A percentile compares a stretch with the other conserved stretches of the same genome.
Evolutionary conservation across 1,139 yeast species (phyloP).

Genomic region (Suhomyces yuchorum): DNA sequence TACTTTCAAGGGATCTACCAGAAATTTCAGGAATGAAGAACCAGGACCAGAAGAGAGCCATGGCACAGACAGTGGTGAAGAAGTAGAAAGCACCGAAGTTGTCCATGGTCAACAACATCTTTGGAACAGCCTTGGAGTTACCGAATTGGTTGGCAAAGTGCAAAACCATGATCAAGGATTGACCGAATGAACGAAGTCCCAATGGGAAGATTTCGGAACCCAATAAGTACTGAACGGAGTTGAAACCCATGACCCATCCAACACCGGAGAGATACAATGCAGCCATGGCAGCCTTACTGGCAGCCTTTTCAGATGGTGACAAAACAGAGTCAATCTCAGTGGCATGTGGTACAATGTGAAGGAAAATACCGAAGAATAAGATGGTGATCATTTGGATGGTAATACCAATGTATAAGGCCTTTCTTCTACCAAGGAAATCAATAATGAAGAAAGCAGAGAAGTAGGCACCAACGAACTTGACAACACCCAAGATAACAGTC

Average conservation of each 20-base stretch:
- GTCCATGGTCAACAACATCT: slow-evolving; percentile 24
- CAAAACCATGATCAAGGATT: slow-evolving; percentile 26
- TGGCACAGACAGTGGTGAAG: slow-evolving; percentile 20
- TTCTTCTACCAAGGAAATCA: slow-evolving; percentile 51
- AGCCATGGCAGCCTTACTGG: slow-evolving; percentile 25
- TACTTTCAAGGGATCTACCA: slow-evolving; percentile 29
- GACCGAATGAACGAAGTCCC: slow-evolving; percentile 26
- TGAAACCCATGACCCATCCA: slow-evolving; percentile 31
- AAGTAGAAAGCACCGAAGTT: slow-evolving; percentile 25
- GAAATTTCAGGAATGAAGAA: slow-evolving; percentile 28
- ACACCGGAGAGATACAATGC: slow-evolving; percentile 26
- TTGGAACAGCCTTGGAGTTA: slow-evolving; percentile 28
- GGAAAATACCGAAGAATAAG: slow-evolving; percentile 25
- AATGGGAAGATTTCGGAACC: slow-evolving; percentile 29
- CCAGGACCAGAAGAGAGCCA: slow-evolving; percentile 25
- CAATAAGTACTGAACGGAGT: slow-evolving; percentile 26
- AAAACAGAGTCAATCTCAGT: slow-evolving; percentile 16
- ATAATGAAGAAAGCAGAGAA: slow-evolving; percentile 47
- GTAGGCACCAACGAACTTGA: slow-evolving; percentile 45
- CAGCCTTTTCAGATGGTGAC: slow-evolving; percentile 18
- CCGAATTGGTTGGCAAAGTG: slow-evolving; percentile 30
- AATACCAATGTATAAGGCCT: slow-evolving; percentile 33
- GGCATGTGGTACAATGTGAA: slow-evolving; percentile 25
- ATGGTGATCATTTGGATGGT: slow-evolving; percentile 19
- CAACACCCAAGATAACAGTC: slow-evolving; percentile 52